Base-by-base conservation (phyloP, 2,329 filamentous ascomycete genomes). In the Aspergillus vadensis region DNA sequence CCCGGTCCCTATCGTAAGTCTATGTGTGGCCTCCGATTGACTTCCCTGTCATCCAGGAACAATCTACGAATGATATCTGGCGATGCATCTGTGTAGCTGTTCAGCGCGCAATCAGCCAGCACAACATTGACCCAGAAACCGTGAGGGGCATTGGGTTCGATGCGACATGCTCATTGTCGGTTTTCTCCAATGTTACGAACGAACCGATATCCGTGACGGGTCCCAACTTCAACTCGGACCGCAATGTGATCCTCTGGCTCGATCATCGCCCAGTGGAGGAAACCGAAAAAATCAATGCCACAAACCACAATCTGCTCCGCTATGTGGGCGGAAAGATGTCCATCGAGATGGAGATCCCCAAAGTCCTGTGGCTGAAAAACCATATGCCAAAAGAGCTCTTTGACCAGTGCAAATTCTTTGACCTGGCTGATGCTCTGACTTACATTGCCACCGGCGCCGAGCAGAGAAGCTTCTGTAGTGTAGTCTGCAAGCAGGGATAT, bases 311-410 rank as follows among this genome's bases (percentile, higher is more conserved):
- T 76, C 83, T 99, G 57, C 86, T 99, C 61, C 90, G 92, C 72
- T 99, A 99, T 74, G 95, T 99, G 17, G 95, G 95, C 68, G 95
- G 95, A 65, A 94, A 90, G 75, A 99, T 99, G 95, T 97, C 92
- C 75, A 94, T 97, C 66, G 95, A 99, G 82, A 99, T 99, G 95
- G 95, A 99, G 77, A 96, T 99, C 58, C 95, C 95, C 65, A 99
- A 99, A 80, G 91, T 97, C 1, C 83, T 98, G 60, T 99, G 95
- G 95, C 84, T 99, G 73, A 98, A 98, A 85, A 97, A 97, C 78
- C 86, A 98, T 79, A 98, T 99, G 95, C 90, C 95, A 2, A 84
- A 90, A 58, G 91, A 97, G 70, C 82, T 95, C 15, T 99, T 98
- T 71, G 88, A 89, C 58, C 88, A 89, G 63, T 97, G 93, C 87